These are phyloP conservation scores for Colletotrichum lupini DNA, from an alignment of 2,329 filamentous ascomycete genomes.

Conservation along the genomic window DNA sequence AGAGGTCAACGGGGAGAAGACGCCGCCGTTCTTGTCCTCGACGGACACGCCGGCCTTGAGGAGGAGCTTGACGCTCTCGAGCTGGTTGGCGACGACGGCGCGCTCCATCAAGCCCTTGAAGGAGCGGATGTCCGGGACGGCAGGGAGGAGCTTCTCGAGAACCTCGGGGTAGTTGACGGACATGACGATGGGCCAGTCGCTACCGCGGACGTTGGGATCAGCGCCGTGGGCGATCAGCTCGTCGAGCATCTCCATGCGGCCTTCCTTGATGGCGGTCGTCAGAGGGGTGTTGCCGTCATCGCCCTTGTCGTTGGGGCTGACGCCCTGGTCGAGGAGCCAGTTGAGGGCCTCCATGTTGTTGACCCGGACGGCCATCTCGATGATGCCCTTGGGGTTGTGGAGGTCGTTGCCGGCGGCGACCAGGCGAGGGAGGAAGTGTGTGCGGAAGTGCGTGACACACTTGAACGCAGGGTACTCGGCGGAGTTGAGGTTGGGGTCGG, in stretches of 20 bases:
- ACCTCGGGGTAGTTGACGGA: slow-evolving; percentile 71
- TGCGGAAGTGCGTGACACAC: slow-evolving; percentile 73
- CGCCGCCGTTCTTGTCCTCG: slow-evolving; percentile 78
- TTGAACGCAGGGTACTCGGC: slow-evolving; percentile 76
- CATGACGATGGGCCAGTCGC: slow-evolving; percentile 79
- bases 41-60: slow-evolving; percentile 73
- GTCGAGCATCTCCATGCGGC: slow-evolving; percentile 69
- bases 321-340: slow-evolving; percentile 69
- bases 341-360: slow-evolving; percentile 71
- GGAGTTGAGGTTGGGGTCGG: slow-evolving; percentile 71
- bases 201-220: slow-evolving; percentile 70
- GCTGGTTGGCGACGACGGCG: slow-evolving; percentile 73
- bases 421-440: slow-evolving; percentile 69
- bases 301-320: slow-evolving; percentile 69
- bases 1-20: slow-evolving; percentile 76
- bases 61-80: slow-evolving; percentile 75
- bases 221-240: slow-evolving; percentile 68
- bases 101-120: slow-evolving; percentile 76
- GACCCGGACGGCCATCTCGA: slow-evolving; percentile 71
- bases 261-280: slow-evolving; percentile 73
- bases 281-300: slow-evolving; percentile 70
- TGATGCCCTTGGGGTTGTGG: slow-evolving; percentile 70
- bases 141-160: slow-evolving; percentile 67
- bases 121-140: slow-evolving; percentile 67
- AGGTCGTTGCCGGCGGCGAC: slow-evolving; percentile 71